Conservation (phyloP, 2,329 filamentous ascomycete species). For the Phyllosticta citrichinensis region DNA sequence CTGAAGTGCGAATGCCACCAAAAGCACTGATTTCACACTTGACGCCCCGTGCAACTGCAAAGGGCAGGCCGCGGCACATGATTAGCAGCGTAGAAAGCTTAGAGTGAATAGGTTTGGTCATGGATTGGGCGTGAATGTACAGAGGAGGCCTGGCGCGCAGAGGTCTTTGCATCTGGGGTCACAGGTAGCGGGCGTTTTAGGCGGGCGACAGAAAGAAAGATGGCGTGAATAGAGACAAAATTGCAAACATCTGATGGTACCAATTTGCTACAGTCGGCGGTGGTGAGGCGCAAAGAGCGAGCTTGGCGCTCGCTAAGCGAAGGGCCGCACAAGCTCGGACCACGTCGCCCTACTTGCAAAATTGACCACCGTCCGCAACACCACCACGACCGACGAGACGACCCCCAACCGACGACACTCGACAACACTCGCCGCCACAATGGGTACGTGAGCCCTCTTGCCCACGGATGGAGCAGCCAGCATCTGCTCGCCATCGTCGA, state of each 20-base stretch:
- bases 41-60: neutral
- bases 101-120: neutral
- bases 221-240: neutral
- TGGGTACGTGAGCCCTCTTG: slow-evolving; percentile 8
- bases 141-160: neutral
- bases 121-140: neutral
- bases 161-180: neutral
- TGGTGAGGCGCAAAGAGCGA: neutral
- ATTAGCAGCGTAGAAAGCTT: neutral
- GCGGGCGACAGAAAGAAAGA: neutral
- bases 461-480: neutral
- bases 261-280: neutral
- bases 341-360: neutral
- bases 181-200: neutral
- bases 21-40: neutral
- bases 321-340: neutral
- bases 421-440: slow-evolving; percentile 10
- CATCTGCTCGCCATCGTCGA: neutral
- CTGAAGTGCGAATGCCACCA: neutral
- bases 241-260: neutral
- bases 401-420: slow-evolving; percentile 7
- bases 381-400: slow-evolving; percentile 10
- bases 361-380: slow-evolving; percentile 1
- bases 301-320: neutral
- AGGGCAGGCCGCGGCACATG: neutral